Evolutionary conservation across 75 land plant species (phyloP).

Genomic region (Isoetes taiwanensis): DNA sequence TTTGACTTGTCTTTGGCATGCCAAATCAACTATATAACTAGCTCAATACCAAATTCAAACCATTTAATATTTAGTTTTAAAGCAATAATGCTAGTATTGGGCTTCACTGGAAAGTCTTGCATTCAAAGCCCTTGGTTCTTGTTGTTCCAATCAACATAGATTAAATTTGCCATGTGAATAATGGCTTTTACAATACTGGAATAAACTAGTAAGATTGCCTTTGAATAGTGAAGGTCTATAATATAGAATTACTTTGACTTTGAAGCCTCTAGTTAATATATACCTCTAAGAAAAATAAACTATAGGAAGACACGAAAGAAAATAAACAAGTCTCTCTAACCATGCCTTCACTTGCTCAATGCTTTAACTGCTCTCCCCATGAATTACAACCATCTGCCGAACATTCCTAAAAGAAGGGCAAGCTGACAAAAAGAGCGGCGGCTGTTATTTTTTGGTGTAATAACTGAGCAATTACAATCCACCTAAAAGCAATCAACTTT

Average conservation of each 20-base stretch:
- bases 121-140: conserved; percentile 95
- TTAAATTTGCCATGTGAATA: conserved; percentile 89
- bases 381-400: conserved; percentile 67
- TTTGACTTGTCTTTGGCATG: too few species aligned
- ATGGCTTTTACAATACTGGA: conserved; percentile 66
- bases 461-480: neutral
- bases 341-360: conserved; percentile 58
- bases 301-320: too few species aligned
- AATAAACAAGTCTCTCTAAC: neutral
- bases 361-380: conserved; percentile 65
- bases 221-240: conserved; percentile 85
- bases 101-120: too few species aligned
- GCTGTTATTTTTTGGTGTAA: neutral
- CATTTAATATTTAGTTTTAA: too few species aligned
- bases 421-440: conserved; percentile 27
- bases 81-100: too few species aligned
- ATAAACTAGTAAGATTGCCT: conserved; percentile 91
- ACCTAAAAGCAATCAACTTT: conserved; percentile 81
- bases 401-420: conserved; percentile 54
- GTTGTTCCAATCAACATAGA: conserved; percentile 95
- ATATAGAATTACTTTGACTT: conserved; percentile 62
- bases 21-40: too few species aligned
- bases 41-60: too few species aligned
- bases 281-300: too few species aligned
- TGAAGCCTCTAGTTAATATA: conserved; percentile 38